phyloP scores from a whole-genome alignment of 306 rosid genomes.

The Lathyrus sativus region DNA sequence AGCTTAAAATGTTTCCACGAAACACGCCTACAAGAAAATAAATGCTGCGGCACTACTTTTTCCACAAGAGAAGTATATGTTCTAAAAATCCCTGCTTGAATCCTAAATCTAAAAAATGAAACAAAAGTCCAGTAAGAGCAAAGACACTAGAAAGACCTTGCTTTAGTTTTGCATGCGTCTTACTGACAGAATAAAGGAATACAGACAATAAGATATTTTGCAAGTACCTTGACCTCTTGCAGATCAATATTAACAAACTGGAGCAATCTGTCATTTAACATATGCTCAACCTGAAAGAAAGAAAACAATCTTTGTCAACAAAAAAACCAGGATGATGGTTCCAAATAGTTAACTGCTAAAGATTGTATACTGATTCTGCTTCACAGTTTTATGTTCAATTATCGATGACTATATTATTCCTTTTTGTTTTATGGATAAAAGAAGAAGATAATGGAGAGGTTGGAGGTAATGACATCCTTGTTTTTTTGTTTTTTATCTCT shows the following conservation, averaged over 20 bases:
- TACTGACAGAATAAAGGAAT: conserved; percentile 16
- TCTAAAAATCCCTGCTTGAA: conserved; percentile 16
- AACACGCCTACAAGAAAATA: conserved; percentile 12
- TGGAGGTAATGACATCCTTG: background rate
- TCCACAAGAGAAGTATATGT: conserved; percentile 21
- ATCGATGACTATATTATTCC: background rate
- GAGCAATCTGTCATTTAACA: conserved; percentile 95
- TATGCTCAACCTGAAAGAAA: conserved; percentile 83
- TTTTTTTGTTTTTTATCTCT: background rate
- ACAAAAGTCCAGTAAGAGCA: conserved; percentile 1
- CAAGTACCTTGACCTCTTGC: conserved; percentile 92
- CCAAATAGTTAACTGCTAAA: conserved; percentile 29
- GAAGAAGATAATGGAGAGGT: background rate
- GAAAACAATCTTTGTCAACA: conserved; percentile 42
- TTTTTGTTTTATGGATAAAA: conserved; percentile 5
- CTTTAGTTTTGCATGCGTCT: conserved; percentile 17
- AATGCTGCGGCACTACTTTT: conserved; percentile 11
- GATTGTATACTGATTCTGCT: conserved; percentile 2
- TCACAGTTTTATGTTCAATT: conserved; percentile 20
- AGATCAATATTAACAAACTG: conserved; percentile 93
- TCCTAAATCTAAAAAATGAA: conserved; percentile 24
- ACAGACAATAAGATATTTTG: conserved; percentile 1
- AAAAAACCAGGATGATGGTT: conserved; percentile 27
- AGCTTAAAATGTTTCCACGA: conserved; percentile 33
- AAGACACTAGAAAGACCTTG: conserved; percentile 30